Conservation (phyloP, 129 eudicot genomes). For the Solidago caesia region DNA sequence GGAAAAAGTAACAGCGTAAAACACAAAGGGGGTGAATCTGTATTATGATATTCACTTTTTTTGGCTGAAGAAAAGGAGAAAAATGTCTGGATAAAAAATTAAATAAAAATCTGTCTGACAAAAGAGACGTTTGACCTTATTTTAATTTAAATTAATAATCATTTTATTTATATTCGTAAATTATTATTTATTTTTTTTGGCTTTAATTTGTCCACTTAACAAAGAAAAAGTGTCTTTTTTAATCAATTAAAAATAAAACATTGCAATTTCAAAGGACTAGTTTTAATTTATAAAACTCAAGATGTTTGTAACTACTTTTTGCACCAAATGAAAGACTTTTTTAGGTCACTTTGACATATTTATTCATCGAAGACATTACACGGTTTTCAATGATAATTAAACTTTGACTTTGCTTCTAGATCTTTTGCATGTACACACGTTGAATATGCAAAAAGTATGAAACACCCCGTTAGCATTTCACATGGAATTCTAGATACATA, state of each 20-base stretch:
- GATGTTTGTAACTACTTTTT: no score
- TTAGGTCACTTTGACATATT: slow-evolving; percentile 10
- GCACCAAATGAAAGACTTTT: background rate
- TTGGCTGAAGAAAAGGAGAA: background rate
- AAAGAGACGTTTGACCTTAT: slow-evolving; percentile 5
- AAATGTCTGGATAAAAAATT: background rate
- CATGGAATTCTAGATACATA: background rate
- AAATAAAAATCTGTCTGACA: no score
- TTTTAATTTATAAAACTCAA: no score
- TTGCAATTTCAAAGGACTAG: no score
- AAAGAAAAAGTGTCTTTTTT: background rate
- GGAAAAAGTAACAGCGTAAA: background rate
- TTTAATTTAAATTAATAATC: background rate
- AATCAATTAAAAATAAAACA: no score
- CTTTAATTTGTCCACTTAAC: background rate
- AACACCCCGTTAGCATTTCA: slow-evolving; percentile 13
- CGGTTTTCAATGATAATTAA: slow-evolving; percentile 5
- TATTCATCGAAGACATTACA: background rate
- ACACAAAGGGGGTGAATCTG: background rate
- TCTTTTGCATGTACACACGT: background rate
- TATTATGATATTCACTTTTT: slow-evolving; percentile 9
- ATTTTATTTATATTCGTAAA: no score
- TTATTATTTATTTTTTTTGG: no score
- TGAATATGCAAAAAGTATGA: slow-evolving; percentile 5
- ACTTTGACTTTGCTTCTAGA: slow-evolving; percentile 16